phyloP scores from a whole-genome alignment of 495 filamentous ascomycete species.

The Neurospora sp. region DNA sequence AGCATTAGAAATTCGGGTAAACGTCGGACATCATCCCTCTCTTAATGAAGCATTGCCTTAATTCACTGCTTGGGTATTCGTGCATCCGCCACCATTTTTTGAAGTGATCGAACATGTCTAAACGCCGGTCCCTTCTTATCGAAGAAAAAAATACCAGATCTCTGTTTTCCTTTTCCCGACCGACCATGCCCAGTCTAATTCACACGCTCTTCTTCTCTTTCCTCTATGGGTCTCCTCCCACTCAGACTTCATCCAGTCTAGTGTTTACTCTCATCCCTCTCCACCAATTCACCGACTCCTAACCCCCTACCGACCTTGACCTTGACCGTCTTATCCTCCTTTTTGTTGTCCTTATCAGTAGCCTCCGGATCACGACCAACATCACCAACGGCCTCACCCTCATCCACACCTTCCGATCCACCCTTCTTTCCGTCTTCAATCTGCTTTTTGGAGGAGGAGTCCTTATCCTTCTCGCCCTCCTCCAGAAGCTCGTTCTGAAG shows the following conservation, averaged over 20 bases:
- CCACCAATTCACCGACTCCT: constrained; percentile 77
- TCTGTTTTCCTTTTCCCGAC: too few species aligned
- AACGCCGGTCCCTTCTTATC: too few species aligned
- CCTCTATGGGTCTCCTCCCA: too few species aligned
- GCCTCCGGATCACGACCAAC: constrained; percentile 28
- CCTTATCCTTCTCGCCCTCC: constrained; percentile 23
- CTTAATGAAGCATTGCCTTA: too few species aligned
- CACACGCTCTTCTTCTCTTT: background rate
- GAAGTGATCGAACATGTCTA: too few species aligned
- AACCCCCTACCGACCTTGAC: constrained; percentile 74
- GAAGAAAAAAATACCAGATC: too few species aligned
- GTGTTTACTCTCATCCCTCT: constrained; percentile 59
- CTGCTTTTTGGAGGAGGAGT: constrained; percentile 12
- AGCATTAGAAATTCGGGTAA: too few species aligned
- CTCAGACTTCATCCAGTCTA: background rate
- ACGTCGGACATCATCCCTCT: too few species aligned
- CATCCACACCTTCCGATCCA: constrained; percentile 21
- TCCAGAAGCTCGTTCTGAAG: constrained; percentile 28
- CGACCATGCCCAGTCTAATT: background rate
- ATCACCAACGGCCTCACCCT: constrained; percentile 37
- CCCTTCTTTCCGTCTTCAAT: constrained; percentile 4
- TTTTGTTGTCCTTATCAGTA: too few species aligned
- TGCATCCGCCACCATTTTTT: too few species aligned
- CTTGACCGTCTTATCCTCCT: constrained; percentile 33
- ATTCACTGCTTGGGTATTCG: too few species aligned